Evolutionary conservation across 148 eudicot genomes (phyloP), one percentile per base, ranked within the genome.

Genomic region (Arbutus unedo): DNA sequence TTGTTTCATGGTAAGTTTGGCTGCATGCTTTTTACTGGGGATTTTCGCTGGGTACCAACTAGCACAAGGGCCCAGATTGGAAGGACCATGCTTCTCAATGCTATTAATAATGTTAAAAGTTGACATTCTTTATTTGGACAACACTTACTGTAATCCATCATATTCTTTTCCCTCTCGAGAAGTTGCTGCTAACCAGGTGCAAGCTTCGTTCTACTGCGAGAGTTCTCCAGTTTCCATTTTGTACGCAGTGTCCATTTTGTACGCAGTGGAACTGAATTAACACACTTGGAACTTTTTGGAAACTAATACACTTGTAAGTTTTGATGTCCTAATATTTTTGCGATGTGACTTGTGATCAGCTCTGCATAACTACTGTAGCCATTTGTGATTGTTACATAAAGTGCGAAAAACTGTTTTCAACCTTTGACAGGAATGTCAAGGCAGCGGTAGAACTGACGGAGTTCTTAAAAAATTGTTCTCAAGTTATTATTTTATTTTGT

Each of bases 1-100:
- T 85, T 94, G 84, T 94, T 94, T 84, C 88, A 88, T 81, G 98
- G 98, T 23, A 91, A 88, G 11, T 94, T 93, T 85, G 98, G 98
- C 59, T 87, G 82, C 67, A 91, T 87, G 90, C 93, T 94, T 62
- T 91, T 88, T 83, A 94, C 96, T 68, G 98, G 98, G 83, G 96
- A 94, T 90, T 94, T 94, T 84, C 96, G 95, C 14, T 94, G 98
- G 98, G 95, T 93, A 91, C 50, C 73, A 81, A 84, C 82, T 47
- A 85, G 92, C 82, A 78, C 88, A 81, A 86, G 84, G 82, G 79
- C 92, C 6, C 73, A 89, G 67, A 88, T 78, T 83, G 91, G 86
- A n/a, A 91, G 88, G 83, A 82, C 83, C 78, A 88, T 90, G 95
- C 89, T 94, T 10, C 79, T 89, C 48, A 80, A 90, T 82, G 96